These are phyloP conservation scores for Aspergillus homomorphus DNA, from an alignment of 495 filamentous ascomycete species.

Conservation along the genomic window DNA sequence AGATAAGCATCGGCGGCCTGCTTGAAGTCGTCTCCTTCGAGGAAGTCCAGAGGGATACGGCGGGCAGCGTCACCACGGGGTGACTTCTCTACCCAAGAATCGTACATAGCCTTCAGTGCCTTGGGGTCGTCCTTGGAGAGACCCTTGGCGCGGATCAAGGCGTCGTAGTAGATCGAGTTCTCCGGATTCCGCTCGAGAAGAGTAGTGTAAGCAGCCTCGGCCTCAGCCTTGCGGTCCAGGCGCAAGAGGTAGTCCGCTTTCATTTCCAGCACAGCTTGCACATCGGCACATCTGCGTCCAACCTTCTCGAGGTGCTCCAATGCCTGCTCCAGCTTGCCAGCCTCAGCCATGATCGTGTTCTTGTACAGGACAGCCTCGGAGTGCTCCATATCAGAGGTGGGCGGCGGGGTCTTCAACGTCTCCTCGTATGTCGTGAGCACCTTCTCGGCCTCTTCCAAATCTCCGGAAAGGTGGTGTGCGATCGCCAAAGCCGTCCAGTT, in stretches of 20 bases:
- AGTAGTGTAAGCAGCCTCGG: conserved; percentile 72
- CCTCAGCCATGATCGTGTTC: conserved; percentile 89
- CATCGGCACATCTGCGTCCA: conserved; percentile 74
- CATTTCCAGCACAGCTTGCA: conserved; percentile 84
- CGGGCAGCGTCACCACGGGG: conserved; percentile 81
- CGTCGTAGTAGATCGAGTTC: conserved; percentile 80
- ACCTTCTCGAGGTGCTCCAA: conserved; percentile 81
- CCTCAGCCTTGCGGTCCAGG: conserved; percentile 75
- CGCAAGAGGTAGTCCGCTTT: conserved; percentile 80
- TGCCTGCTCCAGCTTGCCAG: conserved; percentile 72
- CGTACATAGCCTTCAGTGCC: conserved; percentile 68
- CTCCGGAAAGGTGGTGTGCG: conserved; percentile 83
- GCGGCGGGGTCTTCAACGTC: conserved; percentile 73
- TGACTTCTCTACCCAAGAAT: conserved; percentile 74
- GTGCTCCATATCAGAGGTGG: conserved; percentile 82
- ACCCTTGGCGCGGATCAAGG: conserved; percentile 64
- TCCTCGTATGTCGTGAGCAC: conserved; percentile 90
- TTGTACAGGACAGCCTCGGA: conserved; percentile 96
- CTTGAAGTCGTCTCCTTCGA: conserved; percentile 80
- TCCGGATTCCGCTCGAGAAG: conserved; percentile 86
- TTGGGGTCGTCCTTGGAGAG: conserved; percentile 60
- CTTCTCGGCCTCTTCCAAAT: conserved; percentile 81
- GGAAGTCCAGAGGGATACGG: conserved; percentile 84
- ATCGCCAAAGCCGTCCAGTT: conserved; percentile 97
- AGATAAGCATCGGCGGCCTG: conserved; percentile 78